These are phyloP conservation scores for Neocucurbitaria cava DNA, from an alignment of 2,329 filamentous ascomycete species.

Conservation along the genomic window DNA sequence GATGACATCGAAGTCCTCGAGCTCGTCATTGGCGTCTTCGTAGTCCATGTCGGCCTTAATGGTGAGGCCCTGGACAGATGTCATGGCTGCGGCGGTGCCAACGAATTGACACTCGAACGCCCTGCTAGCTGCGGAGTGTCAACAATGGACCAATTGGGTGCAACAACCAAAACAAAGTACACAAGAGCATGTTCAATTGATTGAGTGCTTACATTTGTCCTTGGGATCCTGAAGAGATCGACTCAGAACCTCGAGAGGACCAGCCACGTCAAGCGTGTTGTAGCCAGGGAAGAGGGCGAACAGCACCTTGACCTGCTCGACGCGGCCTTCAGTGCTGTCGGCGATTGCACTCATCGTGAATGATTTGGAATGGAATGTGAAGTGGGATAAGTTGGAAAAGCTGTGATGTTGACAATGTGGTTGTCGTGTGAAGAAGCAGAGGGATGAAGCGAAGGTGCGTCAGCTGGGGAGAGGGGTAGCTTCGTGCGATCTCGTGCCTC, in stretches of 20 bases:
- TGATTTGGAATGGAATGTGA: conserved; percentile 24
- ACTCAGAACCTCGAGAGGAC: conserved; percentile 65
- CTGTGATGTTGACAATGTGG: conserved; percentile 21
- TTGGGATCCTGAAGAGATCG: conserved; percentile 61
- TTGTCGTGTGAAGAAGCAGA: conserved; percentile 25
- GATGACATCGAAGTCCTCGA: conserved; percentile 80
- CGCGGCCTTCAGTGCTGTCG: conserved; percentile 48
- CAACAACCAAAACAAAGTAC: background rate
- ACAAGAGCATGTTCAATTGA: background rate
- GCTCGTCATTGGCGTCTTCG: conserved; percentile 76
- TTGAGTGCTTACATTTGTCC: conserved; percentile 54
- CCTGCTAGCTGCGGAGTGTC: conserved; percentile 54
- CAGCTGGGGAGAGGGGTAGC: conserved; percentile 32
- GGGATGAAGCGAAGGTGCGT: conserved; percentile 19
- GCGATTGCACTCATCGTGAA: conserved; percentile 51
- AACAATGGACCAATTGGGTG: conserved; percentile 19
- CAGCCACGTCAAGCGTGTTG: conserved; percentile 64
- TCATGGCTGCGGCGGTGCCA: conserved; percentile 55
- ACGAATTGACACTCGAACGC: conserved; percentile 63
- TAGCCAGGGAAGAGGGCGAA: conserved; percentile 64
- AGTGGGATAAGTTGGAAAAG: conserved; percentile 24
- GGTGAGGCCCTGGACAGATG: conserved; percentile 68
- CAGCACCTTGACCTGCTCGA: conserved; percentile 70
- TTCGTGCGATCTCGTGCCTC: conserved; percentile 29
- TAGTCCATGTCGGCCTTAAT: conserved; percentile 78